Evolutionary conservation across 129 eudicot species (phyloP), one percentile per base, ranked within the genome.

Genomic region (Kitagawia praeruptora): DNA sequence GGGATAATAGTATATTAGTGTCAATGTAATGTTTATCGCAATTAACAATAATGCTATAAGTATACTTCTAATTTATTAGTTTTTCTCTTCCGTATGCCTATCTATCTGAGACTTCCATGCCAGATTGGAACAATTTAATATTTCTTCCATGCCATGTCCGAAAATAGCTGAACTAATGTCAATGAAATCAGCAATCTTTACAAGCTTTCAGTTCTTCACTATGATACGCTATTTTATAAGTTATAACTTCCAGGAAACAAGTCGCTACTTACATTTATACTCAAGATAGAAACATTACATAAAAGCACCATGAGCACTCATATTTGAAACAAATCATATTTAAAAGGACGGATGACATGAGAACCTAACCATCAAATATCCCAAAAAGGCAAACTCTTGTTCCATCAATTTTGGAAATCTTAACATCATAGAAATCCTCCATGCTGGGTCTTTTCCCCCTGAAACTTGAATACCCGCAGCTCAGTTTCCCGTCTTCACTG

Each of bases 371-470:
- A 78, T 93, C 98, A 89, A 93, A 93, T 82, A 93, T 89, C 76
- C 98, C 98, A 75, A 93, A 93, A 76, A 93, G 86, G 79, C 90
- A 91, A 82, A 91, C 89, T 6, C 88, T 77, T 74, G 89, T 77
- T 39, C 88, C 98, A 82, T 91, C 84, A 42, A 93, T 84, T 81
- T 82, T 86, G 91, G 91, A 83, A 70, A 87, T 88, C 82, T 93
- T 91, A 40, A 93, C 78, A 80, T 93, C 98, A 85, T 79, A 93
- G 81, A 87, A 93, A 76, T 93, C 98, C 87, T 93, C 97, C 98
- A 93, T 93, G 92, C 86, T 91, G 72, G 89, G 90, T 81, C 98
- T 93, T 80, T 91, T 93, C 70, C 98, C 98, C 84, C 94, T 88
- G 81, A 91, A 91, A 85, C 98, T 93, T 75, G 98, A 86, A 77